Evolutionary conservation across 768 basidiomycete genomes (phyloP), one percentile per base, ranked within the genome.

Genomic region (Nevesoporus exiguus): DNA sequence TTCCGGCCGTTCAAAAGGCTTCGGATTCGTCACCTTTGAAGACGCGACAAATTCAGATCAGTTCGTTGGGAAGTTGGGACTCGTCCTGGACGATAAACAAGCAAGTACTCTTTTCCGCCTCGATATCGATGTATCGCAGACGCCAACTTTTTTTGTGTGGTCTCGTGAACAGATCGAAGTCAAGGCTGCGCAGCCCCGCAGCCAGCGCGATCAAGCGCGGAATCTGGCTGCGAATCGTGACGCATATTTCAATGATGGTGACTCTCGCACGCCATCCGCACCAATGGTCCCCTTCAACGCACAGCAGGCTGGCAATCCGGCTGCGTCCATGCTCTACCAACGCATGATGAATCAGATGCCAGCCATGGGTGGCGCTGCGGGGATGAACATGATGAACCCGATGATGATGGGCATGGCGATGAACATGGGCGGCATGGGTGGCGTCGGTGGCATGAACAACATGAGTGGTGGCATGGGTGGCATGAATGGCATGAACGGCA

Each of bases 1-100:
- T 51, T 81, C 85, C 11, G 80, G 79, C 5, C 76, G 87, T 24
- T 86, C 84, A 30, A 90, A 92, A 68, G 90, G 90, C 1, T 93
- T 93, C 60, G 90, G 89, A 0, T 93, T 93, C 57, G 85, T 92
- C 42, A 93, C 90, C 0, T 93, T 90, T 65, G 82, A 84, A 58
- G 83, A 87, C 57, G 79, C 78, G 36, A 71, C 72, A 6, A 81
- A 79, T 54, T 78, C 85, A 7, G 85, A 88, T 24, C 80, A 82
- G 55, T 80, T 87, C 10, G 80, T 92, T 39, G 83, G 80, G 3
- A 82, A 82, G 56, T 73, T 81, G n/a, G 84, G 83, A 14, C 74
- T 90, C 40, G 73, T 84, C 21, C 70, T 91, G 47, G 89, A 91
- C 56, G 90, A 89, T 42, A 90, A 90, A 64, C 80, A 85, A 77